Conservation (phyloP, 2,329 filamentous ascomycete genomes). For the Calonectria pseudoreteaudii region DNA sequence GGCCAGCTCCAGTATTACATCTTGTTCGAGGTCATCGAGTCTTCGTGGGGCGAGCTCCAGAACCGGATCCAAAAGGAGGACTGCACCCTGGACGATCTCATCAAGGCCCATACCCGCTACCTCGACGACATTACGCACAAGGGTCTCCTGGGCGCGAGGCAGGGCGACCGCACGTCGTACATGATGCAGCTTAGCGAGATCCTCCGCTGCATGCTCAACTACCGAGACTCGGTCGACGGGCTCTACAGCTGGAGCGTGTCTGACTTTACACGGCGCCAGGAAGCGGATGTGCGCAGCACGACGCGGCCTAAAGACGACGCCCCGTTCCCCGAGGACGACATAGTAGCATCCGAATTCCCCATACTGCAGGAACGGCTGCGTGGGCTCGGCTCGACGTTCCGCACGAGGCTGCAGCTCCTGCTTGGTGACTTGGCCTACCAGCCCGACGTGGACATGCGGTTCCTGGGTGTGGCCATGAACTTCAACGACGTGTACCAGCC, state of each 20-base stretch:
- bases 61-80: constrained; percentile 84
- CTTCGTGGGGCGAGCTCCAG: constrained; percentile 92
- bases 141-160: constrained; percentile 84
- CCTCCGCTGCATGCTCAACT: constrained; percentile 91
- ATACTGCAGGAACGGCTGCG: constrained; percentile 80
- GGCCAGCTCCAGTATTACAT: constrained; percentile 99
- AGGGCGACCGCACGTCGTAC: constrained; percentile 81
- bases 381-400: constrained; percentile 81
- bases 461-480: constrained; percentile 97
- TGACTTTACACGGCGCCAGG: constrained; percentile 92
- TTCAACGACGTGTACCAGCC: constrained; percentile 97
- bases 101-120: constrained; percentile 90
- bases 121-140: constrained; percentile 96
- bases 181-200: constrained; percentile 93
- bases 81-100: constrained; percentile 94
- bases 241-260: constrained; percentile 95
- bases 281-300: constrained; percentile 80
- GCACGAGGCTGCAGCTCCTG: constrained; percentile 80
- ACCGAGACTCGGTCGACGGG: constrained; percentile 92
- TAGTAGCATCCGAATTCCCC: constrained; percentile 75
- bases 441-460: constrained; percentile 93
- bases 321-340: constrained; percentile 55
- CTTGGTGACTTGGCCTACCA: constrained; percentile 93
- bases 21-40: constrained; percentile 97
- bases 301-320: constrained; percentile 54